Evolutionary conservation across 768 basidiomycete species (phyloP).

Genomic region (Plicaturopsis crispa): DNA sequence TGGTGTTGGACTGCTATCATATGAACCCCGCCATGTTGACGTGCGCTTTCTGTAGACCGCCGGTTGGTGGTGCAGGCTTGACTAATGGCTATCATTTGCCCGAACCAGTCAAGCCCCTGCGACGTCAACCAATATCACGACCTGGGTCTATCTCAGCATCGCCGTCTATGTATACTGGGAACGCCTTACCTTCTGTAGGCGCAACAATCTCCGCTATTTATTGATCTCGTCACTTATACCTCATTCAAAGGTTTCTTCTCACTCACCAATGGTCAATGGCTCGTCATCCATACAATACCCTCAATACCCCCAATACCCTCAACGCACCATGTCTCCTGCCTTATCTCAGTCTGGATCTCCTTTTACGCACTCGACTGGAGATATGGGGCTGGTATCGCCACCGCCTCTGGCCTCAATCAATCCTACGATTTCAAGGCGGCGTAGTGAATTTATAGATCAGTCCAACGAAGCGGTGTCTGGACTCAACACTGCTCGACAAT

Average conservation of each 20-base stretch:
- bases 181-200: too few relatives aligned
- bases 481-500: conserved; percentile 33
- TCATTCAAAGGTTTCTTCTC: too few relatives aligned
- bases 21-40: too few relatives aligned
- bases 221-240: too few relatives aligned
- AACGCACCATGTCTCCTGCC: conserved; percentile 29
- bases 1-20: too few relatives aligned
- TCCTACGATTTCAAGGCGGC: conserved; percentile 63
- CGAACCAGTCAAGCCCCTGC: conserved; percentile 17
- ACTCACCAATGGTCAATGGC: conserved; percentile 30
- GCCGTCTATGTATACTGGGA: conserved; percentile 39
- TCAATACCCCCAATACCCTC: too few relatives aligned
- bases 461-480: conserved; percentile 54
- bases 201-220: too few relatives aligned
- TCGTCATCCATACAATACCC: conserved; percentile 49
- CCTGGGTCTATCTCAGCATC: conserved; percentile 37
- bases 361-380: conserved; percentile 29
- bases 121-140: conserved; percentile 33
- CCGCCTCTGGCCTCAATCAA: conserved; percentile 87
- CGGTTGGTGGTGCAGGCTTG: too few relatives aligned
- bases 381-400: conserved; percentile 39
- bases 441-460: conserved; percentile 77
- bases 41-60: too few relatives aligned
- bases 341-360: conserved; percentile 23
- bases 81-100: too few relatives aligned